A percentile compares a stretch with the other conserved stretches of the same genome.
These are phyloP conservation scores for Trichoderma afroharzianum DNA, from an alignment of 2,329 filamentous ascomycete species.

Conservation along the genomic window DNA sequence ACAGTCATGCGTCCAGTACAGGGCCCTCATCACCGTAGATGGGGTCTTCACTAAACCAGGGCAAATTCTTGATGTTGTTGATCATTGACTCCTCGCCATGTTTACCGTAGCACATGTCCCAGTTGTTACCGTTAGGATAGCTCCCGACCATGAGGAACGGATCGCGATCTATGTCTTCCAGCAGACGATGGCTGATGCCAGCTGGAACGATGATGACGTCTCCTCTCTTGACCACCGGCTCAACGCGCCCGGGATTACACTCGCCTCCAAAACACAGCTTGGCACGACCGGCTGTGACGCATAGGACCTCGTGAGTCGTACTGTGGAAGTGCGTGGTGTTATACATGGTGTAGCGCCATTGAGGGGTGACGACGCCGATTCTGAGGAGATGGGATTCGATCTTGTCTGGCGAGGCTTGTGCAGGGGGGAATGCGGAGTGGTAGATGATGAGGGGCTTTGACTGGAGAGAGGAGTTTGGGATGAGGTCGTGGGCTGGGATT, in stretches of 20 bases:
- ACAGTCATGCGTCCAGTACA: background rate
- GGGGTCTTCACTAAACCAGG: constrained; percentile 3
- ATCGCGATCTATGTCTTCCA: constrained; percentile 50
- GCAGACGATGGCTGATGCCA: constrained; percentile 59
- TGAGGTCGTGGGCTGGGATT: constrained; percentile 3
- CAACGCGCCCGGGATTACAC: constrained; percentile 47
- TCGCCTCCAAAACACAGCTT: constrained; percentile 61
- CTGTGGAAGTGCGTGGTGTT: constrained; percentile 62
- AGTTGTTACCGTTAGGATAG: constrained; percentile 56
- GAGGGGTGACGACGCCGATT: constrained; percentile 49
- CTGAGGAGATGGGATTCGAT: constrained; percentile 3
- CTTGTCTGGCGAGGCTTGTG: background rate
- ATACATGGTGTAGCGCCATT: constrained; percentile 71
- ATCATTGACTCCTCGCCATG: background rate
- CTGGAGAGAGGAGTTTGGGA: constrained; percentile 6
- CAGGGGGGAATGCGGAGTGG: background rate
- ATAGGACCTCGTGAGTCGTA: constrained; percentile 64
- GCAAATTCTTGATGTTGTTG: background rate
- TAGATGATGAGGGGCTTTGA: constrained; percentile 14
- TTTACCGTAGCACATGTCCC: constrained; percentile 55
- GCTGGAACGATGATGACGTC: constrained; percentile 65
- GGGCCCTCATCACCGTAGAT: constrained; percentile 9
- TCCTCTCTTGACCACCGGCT: constrained; percentile 52
- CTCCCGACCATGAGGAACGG: constrained; percentile 57
- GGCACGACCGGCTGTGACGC: constrained; percentile 55